phyloP scores from a whole-genome alignment of 345 rosid species.

The Hibiscus tridactylites region DNA sequence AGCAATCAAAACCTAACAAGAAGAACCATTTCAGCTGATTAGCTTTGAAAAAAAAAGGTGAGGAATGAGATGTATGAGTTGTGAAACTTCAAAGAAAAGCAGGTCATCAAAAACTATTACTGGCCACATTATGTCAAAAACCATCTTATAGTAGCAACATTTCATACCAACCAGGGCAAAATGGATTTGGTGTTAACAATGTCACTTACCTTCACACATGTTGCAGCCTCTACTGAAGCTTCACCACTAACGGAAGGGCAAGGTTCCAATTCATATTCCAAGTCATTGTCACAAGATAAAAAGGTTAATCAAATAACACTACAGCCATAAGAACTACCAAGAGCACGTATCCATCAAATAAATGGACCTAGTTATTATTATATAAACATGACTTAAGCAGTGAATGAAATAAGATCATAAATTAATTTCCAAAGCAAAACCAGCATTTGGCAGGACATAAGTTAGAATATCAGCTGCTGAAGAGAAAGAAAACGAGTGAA shows the following conservation, averaged over 20 bases:
- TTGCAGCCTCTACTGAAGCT: constrained; percentile 66
- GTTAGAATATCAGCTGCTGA: neutral
- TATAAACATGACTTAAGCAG: no score
- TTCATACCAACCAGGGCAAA: neutral
- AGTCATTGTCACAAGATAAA: constrained; percentile 55
- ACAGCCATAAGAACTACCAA: neutral
- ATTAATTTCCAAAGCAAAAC: neutral
- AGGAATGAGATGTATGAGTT: neutral
- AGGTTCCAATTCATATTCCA: constrained; percentile 83
- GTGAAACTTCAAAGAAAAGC: neutral
- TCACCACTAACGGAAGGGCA: constrained; percentile 56
- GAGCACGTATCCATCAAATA: no score
- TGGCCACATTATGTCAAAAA: neutral
- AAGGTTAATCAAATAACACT: neutral
- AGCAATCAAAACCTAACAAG: constrained; percentile 65
- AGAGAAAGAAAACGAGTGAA: no score
- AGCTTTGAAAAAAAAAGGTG: neutral
- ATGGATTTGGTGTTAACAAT: neutral
- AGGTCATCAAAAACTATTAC: neutral
- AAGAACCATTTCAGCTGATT: constrained; percentile 10
- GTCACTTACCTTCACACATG: constrained; percentile 66
- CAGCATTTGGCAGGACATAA: neutral
- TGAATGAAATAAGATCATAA: no score
- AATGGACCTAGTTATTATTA: no score
- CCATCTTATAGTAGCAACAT: neutral